Base-by-base conservation (phyloP, 805 yeast species). In the Cyberlindnera nakhonratchasimensis region DNA sequence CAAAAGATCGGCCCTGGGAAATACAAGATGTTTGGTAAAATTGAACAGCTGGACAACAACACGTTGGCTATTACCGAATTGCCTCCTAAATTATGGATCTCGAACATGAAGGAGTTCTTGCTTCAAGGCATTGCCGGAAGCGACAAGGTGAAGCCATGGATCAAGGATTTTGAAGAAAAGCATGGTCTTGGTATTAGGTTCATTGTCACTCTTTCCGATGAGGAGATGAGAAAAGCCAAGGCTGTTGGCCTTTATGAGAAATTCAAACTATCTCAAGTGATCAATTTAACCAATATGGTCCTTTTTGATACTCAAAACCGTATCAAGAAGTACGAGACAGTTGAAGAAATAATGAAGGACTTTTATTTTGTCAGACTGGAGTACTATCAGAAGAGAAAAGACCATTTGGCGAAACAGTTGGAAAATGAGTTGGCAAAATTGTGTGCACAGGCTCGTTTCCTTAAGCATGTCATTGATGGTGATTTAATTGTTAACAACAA, bases 141-240 rank as follows among this genome's bases (percentile, higher is more conserved):
- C 40, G 96, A 89, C 26, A 88, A 83, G 57, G 67, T 64, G 14
- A 72, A 72, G 44, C 78, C 89, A 19, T 91, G 97, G 95, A 88
- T 91, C 47, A 90, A 87, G 53, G 97, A 91, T 63, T 78, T 90
- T 81, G 88, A 83, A 52, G 99, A 93, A 59, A 96, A 91, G 61
- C 99, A 93, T 63, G 86, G 88, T 14, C 71, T 79, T 43, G 83
- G 81, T 30, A 81, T 93, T 50, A 78, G 81, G 47, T 93, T 93
- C 57, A 79, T 86, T 21, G 77, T 93, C 22, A 86, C 79, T 26
- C 66, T 93, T 49, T 67, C 80, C 10, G 75, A 73, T 40, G 91
- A 81, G 35, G 96, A 91, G 59, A 91, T 93, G 98, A 73, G 66
- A 19, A 86, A 86, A 54, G 75, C 96, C 1, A 68, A 73, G 47